Conservation (phyloP, 257 asterid genomes). For the Solanum acaule region DNA sequence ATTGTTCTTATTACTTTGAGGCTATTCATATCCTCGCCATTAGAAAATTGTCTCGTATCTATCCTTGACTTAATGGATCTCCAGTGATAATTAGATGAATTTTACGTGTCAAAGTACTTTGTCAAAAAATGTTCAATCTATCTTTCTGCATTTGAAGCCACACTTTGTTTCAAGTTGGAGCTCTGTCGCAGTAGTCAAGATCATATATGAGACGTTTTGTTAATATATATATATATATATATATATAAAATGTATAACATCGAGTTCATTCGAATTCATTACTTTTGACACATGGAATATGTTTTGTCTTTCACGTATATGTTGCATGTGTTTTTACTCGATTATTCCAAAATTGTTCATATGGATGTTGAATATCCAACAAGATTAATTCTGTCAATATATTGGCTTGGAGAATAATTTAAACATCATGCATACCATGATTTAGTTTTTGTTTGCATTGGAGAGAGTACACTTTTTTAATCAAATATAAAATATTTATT, state of each 20-base stretch:
- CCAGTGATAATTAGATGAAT: not conserved
- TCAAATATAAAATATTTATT: not conserved
- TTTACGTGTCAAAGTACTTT: not conserved
- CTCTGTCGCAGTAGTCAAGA: not conserved
- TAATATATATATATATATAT: no score
- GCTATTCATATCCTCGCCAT: not conserved
- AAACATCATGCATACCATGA: not conserved
- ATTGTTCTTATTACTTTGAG: not conserved
- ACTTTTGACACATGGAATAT: no score
- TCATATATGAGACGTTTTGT: not conserved
- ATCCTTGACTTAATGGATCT: not conserved
- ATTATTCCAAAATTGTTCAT: not conserved
- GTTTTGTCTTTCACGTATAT: not conserved
- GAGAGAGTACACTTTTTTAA: not conserved
- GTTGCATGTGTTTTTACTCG: not conserved
- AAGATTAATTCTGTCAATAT: not conserved
- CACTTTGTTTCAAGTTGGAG: not conserved
- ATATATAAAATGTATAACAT: no score
- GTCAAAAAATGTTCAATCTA: not conserved
- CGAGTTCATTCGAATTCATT: no score
- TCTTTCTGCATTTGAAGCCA: not conserved
- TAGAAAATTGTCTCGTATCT: not conserved
- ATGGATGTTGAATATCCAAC: not conserved
- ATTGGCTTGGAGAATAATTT: not conserved
- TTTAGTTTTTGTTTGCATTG: not conserved